Percentiles rank a stretch among this genome's conserved stretches.
Evolutionary conservation across 371 early-diverging fungal genomes (phyloP).

Genomic region (Mortierella sp.): DNA sequence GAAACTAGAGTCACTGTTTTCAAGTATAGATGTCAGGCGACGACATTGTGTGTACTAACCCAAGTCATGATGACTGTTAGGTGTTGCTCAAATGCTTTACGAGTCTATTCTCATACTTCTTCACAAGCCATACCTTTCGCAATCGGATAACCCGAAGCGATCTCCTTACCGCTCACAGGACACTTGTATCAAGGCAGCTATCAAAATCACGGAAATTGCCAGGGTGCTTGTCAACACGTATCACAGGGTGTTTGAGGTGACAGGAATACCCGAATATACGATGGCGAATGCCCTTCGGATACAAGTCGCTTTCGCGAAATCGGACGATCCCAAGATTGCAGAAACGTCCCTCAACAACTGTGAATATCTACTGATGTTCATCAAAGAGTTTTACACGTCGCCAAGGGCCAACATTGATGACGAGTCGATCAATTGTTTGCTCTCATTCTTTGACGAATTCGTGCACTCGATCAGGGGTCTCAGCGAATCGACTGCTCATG

Average conservation of each 20-base stretch:
- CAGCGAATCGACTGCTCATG: constrained; percentile 39
- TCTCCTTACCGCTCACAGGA: constrained; percentile 51
- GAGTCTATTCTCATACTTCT: constrained; percentile 41
- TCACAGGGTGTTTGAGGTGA: constrained; percentile 25
- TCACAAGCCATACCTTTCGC: constrained; percentile 44
- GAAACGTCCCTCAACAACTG: constrained; percentile 27
- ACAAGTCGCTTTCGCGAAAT: constrained; percentile 45
- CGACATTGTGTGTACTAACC: not conserved
- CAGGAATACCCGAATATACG: constrained; percentile 30
- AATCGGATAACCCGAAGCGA: constrained; percentile 37
- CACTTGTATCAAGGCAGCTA: constrained; percentile 48
- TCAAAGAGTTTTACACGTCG: constrained; percentile 45
- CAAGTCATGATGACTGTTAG: constrained; percentile 2
- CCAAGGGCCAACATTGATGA: constrained; percentile 35
- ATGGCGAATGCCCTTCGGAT: constrained; percentile 45
- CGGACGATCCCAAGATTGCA: constrained; percentile 30
- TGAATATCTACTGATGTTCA: constrained; percentile 40
- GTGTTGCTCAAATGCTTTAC: constrained; percentile 50
- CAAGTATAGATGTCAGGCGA: not conserved
- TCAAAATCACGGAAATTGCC: constrained; percentile 50
- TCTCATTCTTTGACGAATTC: constrained; percentile 53
- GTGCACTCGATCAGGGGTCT: constrained; percentile 43
- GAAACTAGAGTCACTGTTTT: not conserved
- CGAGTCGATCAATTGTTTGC: constrained; percentile 41
- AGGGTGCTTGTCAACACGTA: constrained; percentile 36